These are phyloP conservation scores for Turnera subulata DNA, from an alignment of 345 rosid genomes.

Conservation along the genomic window DNA sequence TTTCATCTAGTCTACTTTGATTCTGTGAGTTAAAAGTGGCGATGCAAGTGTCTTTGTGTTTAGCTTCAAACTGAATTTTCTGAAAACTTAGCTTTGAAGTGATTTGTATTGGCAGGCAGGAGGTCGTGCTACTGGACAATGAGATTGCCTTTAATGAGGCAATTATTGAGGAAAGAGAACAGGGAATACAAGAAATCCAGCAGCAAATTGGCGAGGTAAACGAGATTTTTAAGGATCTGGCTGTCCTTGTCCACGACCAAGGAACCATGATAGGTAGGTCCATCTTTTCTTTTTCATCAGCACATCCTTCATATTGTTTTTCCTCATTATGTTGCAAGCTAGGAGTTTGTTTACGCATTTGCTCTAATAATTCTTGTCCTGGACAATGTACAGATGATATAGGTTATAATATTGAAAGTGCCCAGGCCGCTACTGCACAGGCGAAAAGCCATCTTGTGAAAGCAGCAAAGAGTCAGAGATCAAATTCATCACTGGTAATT, in stretches of 20 bases:
- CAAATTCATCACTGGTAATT: constrained; percentile 88
- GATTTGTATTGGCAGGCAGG: constrained; percentile 57
- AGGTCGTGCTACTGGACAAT: constrained; percentile 74
- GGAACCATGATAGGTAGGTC: constrained; percentile 77
- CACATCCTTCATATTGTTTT: no score
- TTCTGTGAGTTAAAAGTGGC: no score
- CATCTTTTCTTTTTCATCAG: constrained; percentile 7
- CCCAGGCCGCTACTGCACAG: constrained; percentile 72
- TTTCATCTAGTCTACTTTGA: neutral
- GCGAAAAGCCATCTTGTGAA: constrained; percentile 69
- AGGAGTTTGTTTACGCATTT: neutral
- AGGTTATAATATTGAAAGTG: constrained; percentile 61
- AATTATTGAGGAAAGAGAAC: constrained; percentile 90
- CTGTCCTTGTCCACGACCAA: constrained; percentile 89
- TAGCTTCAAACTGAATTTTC: neutral
- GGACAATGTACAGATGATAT: constrained; percentile 66
- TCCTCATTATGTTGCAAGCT: neutral
- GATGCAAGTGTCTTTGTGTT: neutral
- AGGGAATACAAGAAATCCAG: constrained; percentile 88
- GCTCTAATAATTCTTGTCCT: neutral
- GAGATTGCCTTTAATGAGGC: constrained; percentile 93
- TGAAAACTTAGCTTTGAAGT: neutral
- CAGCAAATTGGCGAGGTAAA: constrained; percentile 96
- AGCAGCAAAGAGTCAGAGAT: constrained; percentile 80
- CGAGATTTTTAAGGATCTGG: constrained; percentile 89